Conservation (phyloP, 176 grass and related monocot species). For the Alloteropsis semialata region DNA sequence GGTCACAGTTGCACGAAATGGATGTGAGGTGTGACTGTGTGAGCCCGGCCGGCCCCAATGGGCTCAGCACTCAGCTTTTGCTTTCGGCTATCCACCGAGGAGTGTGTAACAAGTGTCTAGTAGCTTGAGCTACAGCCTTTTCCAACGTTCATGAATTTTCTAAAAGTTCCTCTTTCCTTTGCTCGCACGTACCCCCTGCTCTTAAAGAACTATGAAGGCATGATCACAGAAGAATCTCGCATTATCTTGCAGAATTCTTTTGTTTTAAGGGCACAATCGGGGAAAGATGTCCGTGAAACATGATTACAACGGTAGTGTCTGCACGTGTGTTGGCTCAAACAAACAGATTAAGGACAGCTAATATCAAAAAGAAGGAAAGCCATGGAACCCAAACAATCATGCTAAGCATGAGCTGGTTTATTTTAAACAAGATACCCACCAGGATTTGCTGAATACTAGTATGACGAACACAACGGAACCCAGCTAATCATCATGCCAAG, state of each 20-base stretch:
- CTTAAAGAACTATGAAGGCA: slow-evolving; percentile 1
- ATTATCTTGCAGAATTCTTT: background rate
- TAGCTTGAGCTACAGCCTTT: background rate
- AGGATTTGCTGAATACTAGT: no score
- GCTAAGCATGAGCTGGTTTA: background rate
- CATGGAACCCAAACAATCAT: background rate
- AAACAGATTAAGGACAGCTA: background rate
- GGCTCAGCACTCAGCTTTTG: slow-evolving; percentile 13
- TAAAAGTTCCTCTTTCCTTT: slow-evolving; percentile 28
- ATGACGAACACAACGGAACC: no score
- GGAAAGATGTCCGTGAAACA: slow-evolving; percentile 2
- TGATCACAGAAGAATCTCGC: slow-evolving; percentile 20
- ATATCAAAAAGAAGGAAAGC: background rate
- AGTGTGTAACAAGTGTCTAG: background rate
- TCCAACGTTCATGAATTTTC: background rate
- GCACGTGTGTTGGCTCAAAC: slow-evolving; percentile 31
- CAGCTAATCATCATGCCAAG: no score
- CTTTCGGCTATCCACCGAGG: slow-evolving; percentile 33
- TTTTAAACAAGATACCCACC: background rate
- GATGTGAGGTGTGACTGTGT: background rate
- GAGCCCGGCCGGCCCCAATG: background rate
- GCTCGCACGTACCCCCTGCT: slow-evolving; percentile 14
- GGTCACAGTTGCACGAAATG: background rate
- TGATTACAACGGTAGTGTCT: slow-evolving; percentile 30
- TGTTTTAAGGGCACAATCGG: background rate